Evolutionary conservation across 169 alveolate genomes (phyloP).

Genomic region (Plasmodium cynomolgi): DNA sequence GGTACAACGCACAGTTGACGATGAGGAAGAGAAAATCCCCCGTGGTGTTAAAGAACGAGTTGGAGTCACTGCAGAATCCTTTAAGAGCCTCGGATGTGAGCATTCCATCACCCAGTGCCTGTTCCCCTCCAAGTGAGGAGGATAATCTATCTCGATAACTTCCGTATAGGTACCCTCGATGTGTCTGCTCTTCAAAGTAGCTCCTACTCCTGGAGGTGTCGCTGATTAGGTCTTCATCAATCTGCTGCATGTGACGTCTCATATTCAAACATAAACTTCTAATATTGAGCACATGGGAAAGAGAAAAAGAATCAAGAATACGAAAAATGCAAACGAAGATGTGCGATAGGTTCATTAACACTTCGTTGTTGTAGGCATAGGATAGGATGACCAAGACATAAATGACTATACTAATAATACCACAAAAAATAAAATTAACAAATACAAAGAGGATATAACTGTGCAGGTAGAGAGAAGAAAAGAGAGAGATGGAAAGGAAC

Average conservation of each 20-base stretch:
- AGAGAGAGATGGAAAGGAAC: conserved; percentile 41
- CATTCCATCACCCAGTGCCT: neutral
- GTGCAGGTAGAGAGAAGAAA: conserved; percentile 49
- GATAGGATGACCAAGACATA: conserved; percentile 54
- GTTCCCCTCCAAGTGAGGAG: neutral
- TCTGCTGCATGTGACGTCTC: conserved; percentile 17
- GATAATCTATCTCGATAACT: neutral
- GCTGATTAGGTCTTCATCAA: conserved; percentile 1
- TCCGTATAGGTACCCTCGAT: neutral
- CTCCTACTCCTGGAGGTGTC: neutral
- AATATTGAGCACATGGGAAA: conserved; percentile 53
- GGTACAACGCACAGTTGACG: conserved; percentile 28
- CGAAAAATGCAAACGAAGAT: conserved; percentile 54
- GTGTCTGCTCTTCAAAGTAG: neutral
- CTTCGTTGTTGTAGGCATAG: conserved; percentile 48
- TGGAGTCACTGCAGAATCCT: conserved; percentile 14
- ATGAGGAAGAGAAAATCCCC: conserved; percentile 55
- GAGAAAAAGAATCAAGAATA: conserved; percentile 47
- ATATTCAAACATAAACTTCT: conserved; percentile 46
- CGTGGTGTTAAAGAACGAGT: conserved; percentile 13
- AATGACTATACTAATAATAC: conserved; percentile 29
- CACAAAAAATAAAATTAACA: conserved; percentile 71
- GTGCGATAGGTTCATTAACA: conserved; percentile 33
- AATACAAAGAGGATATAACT: conserved; percentile 63
- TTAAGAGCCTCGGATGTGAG: neutral